Base-by-base conservation (phyloP, 225 moss, liverwort and hornwort species). In the Physcomitrium patens region DNA sequence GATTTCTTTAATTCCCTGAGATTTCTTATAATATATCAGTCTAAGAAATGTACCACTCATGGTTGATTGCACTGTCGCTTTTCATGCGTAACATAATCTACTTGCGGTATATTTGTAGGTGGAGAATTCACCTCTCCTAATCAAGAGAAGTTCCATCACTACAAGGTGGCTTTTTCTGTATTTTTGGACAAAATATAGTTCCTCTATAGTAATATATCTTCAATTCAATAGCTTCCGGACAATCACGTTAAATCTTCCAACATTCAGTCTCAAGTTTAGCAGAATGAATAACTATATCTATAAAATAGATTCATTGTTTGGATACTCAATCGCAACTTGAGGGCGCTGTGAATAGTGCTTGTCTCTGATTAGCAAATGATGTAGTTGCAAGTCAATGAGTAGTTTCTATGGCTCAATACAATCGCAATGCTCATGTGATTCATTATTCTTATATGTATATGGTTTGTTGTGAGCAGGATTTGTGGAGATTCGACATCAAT, bases 81-180 rank as follows among this genome's bases (percentile, higher is more conserved):
- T 69, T 2, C 60, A 28, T 85, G 63, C 41, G 49, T 79, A 68
- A 67, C 31, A 57, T 67, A 23, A 42, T 48, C 41, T 60, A 19
- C 49, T 27, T 51, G 65, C 51, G 69, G 59, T 70, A 18, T 69
- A 19, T 79, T 71, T 82, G 71, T 79, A 93, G 93, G 93, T 41
- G 93, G 93, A 69, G 93, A 93, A 79, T 93, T 89, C 59, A 93
- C 93, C 15, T 93, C 93, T 72, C 72, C 89, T 22, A 93, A 93
- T 81, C 93, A 93, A 77, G 93, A 93, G 77, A 93, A 91, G 81
- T 93, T 93, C 53, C 93, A 93, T 78, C 93, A 93, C 62, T 93
- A 93, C 70, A 93, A 91, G 91, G 93, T 93, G 51, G 3, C 59
- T 51, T 37, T 51, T 57, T 19, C 27, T 78, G 44, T 19, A 31